These are phyloP conservation scores for Aspergillus candidus DNA, from an alignment of 2,329 filamentous ascomycete genomes.

Conservation along the genomic window DNA sequence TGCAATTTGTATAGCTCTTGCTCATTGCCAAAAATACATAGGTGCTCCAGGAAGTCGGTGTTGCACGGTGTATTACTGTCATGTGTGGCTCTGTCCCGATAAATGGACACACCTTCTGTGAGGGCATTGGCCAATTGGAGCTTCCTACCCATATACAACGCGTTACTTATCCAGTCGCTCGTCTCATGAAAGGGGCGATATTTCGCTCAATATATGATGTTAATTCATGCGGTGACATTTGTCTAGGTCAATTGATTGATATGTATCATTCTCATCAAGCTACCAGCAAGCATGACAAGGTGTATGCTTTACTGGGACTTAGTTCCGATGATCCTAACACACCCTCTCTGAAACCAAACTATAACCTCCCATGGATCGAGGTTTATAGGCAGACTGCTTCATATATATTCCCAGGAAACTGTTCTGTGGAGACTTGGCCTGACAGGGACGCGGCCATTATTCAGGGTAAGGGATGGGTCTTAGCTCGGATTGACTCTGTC, in stretches of 20 bases:
- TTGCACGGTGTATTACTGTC: not conserved
- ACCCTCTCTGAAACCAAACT: not conserved
- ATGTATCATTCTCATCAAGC: not conserved
- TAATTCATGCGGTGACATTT: not conserved
- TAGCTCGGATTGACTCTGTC: too few relatives aligned
- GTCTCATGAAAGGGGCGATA: not conserved
- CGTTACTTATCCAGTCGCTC: not conserved
- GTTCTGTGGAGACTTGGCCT: not conserved
- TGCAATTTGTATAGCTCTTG: too few relatives aligned
- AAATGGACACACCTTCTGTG: not conserved
- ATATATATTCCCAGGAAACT: not conserved
- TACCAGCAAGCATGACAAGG: not conserved
- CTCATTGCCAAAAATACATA: not conserved
- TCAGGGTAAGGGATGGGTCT: not conserved
- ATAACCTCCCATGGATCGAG: not conserved
- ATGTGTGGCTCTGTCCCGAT: not conserved
- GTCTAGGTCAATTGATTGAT: too few relatives aligned
- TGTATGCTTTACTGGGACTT: not conserved
- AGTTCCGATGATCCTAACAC: not conserved
- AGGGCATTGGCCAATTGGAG: not conserved
- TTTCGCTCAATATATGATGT: not conserved
- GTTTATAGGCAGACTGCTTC: not conserved
- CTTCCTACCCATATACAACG: not conserved
- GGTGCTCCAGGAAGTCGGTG: conserved; percentile 2
- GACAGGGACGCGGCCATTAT: not conserved